These are phyloP conservation scores for Pleodorina starrii DNA, from an alignment of 139 green algal genomes.

Conservation along the genomic window DNA sequence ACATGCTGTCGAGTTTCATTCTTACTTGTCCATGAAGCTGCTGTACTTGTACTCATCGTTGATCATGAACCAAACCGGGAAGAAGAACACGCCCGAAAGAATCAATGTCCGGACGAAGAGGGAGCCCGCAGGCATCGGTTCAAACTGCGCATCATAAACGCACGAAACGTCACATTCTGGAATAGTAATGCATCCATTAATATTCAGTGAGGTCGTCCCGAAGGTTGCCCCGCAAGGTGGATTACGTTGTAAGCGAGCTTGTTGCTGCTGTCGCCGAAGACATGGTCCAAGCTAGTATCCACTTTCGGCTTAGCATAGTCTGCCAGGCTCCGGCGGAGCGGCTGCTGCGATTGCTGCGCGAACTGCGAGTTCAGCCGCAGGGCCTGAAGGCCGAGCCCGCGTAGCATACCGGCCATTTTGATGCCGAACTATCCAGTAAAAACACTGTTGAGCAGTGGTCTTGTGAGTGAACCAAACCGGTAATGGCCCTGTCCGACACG, in stretches of 20 bases:
- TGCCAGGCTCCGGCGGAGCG: background rate
- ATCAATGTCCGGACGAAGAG: conserved; percentile 25
- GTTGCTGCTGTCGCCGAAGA: conserved; percentile 51
- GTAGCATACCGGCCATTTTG: conserved; percentile 13
- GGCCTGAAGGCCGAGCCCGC: conserved; percentile 26
- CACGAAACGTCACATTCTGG: background rate
- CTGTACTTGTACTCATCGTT: conserved; percentile 45
- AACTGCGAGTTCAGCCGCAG: background rate
- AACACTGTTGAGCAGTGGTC: too few relatives aligned
- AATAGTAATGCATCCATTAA: too few relatives aligned
- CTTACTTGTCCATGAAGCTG: conserved; percentile 44
- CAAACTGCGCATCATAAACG: conserved; percentile 26
- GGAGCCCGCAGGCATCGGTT: conserved; percentile 39
- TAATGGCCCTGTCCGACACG: too few relatives aligned
- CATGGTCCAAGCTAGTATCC: conserved; percentile 52
- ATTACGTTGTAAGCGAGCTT: conserved; percentile 52
- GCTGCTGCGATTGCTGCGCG: background rate
- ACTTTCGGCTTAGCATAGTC: conserved; percentile 51
- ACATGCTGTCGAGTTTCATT: too few relatives aligned
- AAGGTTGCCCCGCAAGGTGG: background rate
- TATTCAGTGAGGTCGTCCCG: too few relatives aligned
- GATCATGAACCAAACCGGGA: conserved; percentile 39
- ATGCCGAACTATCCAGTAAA: background rate
- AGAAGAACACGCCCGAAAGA: conserved; percentile 43
- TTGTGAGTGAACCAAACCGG: too few relatives aligned